phyloP scores from a whole-genome alignment of 164 flowering plant genomes.

The Cinnamomum chago region DNA sequence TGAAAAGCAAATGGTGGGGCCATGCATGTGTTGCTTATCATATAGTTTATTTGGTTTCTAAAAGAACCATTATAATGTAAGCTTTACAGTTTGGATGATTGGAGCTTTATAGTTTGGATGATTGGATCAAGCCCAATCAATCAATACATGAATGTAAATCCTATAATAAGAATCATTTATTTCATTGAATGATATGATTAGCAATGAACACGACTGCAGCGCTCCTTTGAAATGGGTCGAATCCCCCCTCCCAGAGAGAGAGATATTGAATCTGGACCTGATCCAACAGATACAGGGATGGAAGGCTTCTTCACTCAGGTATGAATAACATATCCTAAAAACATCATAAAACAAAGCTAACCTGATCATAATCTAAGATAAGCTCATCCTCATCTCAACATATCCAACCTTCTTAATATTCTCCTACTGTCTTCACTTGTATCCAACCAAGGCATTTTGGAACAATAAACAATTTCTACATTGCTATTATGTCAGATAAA shows the following conservation, averaged over 20 bases:
- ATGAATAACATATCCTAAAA: background rate
- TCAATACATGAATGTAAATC: too few relatives aligned
- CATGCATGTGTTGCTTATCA: too few relatives aligned
- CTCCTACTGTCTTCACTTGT: background rate
- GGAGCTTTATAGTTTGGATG: too few relatives aligned
- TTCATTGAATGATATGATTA: background rate
- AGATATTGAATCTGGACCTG: constrained; percentile 1
- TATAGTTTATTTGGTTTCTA: too few relatives aligned
- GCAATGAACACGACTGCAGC: background rate
- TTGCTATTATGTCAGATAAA: too few relatives aligned
- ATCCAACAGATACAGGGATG: background rate
- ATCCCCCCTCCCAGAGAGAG: background rate
- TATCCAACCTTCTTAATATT: background rate
- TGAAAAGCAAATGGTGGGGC: too few relatives aligned
- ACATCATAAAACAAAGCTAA: background rate
- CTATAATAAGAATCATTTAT: background rate
- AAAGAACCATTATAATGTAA: too few relatives aligned
- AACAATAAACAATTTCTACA: too few relatives aligned
- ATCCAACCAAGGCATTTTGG: background rate
- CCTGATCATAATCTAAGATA: background rate
- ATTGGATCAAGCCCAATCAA: too few relatives aligned
- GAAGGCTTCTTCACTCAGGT: constrained; percentile 8
- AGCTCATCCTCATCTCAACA: background rate
- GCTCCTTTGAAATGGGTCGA: background rate
- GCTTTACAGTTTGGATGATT: too few relatives aligned